Conservation (phyloP, 495 filamentous ascomycete species). For the Neurospora sp. region DNA sequence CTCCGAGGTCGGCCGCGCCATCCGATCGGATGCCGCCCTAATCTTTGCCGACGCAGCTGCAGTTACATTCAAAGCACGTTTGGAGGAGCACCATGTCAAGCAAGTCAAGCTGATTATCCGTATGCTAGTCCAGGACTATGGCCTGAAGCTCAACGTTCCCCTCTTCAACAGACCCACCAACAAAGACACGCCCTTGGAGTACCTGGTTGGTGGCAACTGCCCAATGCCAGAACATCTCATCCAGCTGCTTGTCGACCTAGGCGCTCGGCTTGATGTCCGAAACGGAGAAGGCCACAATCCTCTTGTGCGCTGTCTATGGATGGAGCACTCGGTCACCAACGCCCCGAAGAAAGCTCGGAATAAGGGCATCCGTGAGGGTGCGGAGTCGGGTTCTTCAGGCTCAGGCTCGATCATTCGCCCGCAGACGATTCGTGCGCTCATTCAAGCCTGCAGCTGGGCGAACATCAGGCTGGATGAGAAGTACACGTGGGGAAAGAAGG, state of each 20-base stretch:
- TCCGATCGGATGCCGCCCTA: not conserved
- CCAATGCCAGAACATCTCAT: not conserved
- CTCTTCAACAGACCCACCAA: not conserved
- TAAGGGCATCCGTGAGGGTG: not conserved
- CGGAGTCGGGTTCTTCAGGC: not conserved
- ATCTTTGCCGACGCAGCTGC: not conserved
- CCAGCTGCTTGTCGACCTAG: not conserved
- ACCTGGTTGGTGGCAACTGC: not conserved
- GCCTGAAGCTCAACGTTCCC: not conserved
- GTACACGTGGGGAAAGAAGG: not conserved
- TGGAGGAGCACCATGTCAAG: not conserved
- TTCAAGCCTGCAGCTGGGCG: not conserved
- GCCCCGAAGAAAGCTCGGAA: not conserved
- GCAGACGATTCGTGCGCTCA: not conserved
- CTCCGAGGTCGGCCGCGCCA: not conserved
- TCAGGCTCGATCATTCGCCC: not conserved
- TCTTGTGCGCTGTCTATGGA: not conserved
- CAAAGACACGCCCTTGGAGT: not conserved
- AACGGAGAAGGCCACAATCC: not conserved
- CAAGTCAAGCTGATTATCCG: not conserved
- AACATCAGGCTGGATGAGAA: not conserved
- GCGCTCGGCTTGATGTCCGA: not conserved
- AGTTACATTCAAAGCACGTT: not conserved
- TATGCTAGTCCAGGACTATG: not conserved
- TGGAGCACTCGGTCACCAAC: not conserved